Evolutionary conservation across 768 basidiomycete species (phyloP), one percentile per base, ranked within the genome.

Genomic region (Hygrocybe coccinea): DNA sequence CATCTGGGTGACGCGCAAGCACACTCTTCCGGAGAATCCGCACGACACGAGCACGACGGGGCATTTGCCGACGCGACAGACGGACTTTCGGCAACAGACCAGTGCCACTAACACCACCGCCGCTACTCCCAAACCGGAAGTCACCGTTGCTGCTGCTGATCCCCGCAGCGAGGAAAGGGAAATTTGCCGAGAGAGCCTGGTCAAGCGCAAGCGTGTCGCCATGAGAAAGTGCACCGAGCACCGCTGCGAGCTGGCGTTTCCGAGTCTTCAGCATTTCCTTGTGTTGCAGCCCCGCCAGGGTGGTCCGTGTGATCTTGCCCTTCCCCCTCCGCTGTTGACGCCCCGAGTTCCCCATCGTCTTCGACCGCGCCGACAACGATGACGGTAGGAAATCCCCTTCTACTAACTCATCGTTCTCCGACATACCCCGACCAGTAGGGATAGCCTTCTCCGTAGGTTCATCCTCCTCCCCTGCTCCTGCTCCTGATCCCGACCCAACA

Each of bases 181-280:
- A 74, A 59, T 73, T 77, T 54, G 76, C 79, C 37, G 84, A 83
- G 44, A 92, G 72, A 24, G 89, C 90, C 67, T 86, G 86, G 65
- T 92, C 89, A 25, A 91, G 73, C 35, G 87, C 87, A 41, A 90
- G 75, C 12, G 84, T 80, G 68, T 89, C 85, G 15, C 82, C 82
- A 60, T 80, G 77, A 8, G 86, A 81, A 52, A 86, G 67, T 22
- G 83, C 81, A 17, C 85, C 85, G 47, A 91, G 76, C 21, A 88
- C 83, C 2, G 82, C 79, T 12, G 82, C 82, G 41, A 92, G 74
- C 70, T 89, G 87, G 50, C 83, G 77, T 66, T 85, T 87, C 60
- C 87, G 74, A 54, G 71, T 76, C 68, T 78, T 84, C 60, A 90
- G 74, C 66, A 86, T 72, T 58, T 89, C 86, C 68, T 91, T 91